A percentile compares a stretch with the other conserved stretches of the same genome.
Evolutionary conservation across 176 grass and related monocot species (phyloP).

Genomic region (Aegilops tauschii): DNA sequence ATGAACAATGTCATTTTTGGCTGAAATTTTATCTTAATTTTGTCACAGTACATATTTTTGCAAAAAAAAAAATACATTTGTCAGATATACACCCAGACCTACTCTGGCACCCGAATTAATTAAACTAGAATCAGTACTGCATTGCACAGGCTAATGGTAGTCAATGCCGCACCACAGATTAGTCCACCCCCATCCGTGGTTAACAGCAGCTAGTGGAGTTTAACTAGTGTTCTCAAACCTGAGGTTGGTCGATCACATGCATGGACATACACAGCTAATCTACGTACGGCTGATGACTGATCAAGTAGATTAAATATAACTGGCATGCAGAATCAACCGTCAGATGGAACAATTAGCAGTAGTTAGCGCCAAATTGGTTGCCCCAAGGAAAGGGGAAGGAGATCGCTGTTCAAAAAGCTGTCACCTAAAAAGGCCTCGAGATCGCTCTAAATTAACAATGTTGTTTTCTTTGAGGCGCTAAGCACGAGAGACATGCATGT

Average conservation of each 20-base stretch:
- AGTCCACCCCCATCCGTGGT: not conserved
- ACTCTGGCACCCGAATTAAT: too few species aligned
- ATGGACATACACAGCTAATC: not conserved
- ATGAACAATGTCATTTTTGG: too few species aligned
- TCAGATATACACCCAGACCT: too few species aligned
- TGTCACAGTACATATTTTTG: too few species aligned
- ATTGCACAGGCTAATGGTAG: too few species aligned
- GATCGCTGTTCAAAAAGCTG: conserved; percentile 33
- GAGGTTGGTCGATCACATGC: not conserved
- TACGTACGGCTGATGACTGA: not conserved
- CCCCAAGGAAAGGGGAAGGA: conserved; percentile 13
- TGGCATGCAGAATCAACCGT: not conserved
- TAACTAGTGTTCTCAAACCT: not conserved
- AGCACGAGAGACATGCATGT: conserved; percentile 25
- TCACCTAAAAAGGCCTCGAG: conserved; percentile 44
- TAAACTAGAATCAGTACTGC: too few species aligned
- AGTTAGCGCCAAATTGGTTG: not conserved
- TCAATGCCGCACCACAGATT: not conserved
- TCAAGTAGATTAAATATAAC: not conserved
- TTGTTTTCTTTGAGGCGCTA: conserved; percentile 12
- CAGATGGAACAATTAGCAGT: not conserved
- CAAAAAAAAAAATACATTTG: too few species aligned
- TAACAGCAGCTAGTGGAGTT: not conserved
- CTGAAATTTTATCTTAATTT: too few species aligned
- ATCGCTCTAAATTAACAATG: conserved; percentile 22